Percentiles rank a stretch among this genome's conserved stretches.
These are phyloP conservation scores for Vitis hybrid DNA, from an alignment of 177 flowering plant species.

Conservation along the genomic window DNA sequence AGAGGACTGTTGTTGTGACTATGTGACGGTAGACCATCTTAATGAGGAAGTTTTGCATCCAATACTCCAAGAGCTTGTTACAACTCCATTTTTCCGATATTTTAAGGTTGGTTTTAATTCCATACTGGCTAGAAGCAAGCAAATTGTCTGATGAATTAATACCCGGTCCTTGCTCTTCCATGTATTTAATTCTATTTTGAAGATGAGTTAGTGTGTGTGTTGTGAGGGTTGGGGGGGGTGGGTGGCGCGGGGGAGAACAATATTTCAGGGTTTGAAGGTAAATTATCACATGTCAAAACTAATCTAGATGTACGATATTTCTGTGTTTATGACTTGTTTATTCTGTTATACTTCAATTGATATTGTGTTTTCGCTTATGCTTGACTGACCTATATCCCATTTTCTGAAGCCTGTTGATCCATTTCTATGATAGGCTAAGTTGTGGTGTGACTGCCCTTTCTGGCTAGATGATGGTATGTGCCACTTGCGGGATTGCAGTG, in stretches of 20 bases:
- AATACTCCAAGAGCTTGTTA: conserved; percentile 79
- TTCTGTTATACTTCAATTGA: background rate
- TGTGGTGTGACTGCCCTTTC: conserved; percentile 99
- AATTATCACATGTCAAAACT: no score
- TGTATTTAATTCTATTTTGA: no score
- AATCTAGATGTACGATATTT: no score
- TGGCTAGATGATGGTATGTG: conserved; percentile 99
- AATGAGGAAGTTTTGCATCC: conserved; percentile 79
- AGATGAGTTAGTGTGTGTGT: no score
- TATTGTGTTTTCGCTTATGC: background rate
- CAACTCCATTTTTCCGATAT: conserved; percentile 85
- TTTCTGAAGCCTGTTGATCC: background rate
- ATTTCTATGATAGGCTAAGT: conserved; percentile 57
- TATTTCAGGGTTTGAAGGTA: background rate
- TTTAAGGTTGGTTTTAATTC: conserved; percentile 64
- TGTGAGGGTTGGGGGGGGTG: no score
- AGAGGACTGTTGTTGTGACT: conserved; percentile 96
- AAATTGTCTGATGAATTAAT: background rate
- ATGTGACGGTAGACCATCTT: conserved; percentile 76
- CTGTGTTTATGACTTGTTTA: background rate
- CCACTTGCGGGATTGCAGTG: conserved; percentile 93
- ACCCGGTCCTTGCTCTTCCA: no score
- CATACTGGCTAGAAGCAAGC: background rate
- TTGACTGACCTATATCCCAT: background rate
- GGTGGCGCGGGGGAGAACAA: no score